Base-by-base conservation (phyloP, 139 green algal genomes). In the Klebsormidium nitens region DNA sequence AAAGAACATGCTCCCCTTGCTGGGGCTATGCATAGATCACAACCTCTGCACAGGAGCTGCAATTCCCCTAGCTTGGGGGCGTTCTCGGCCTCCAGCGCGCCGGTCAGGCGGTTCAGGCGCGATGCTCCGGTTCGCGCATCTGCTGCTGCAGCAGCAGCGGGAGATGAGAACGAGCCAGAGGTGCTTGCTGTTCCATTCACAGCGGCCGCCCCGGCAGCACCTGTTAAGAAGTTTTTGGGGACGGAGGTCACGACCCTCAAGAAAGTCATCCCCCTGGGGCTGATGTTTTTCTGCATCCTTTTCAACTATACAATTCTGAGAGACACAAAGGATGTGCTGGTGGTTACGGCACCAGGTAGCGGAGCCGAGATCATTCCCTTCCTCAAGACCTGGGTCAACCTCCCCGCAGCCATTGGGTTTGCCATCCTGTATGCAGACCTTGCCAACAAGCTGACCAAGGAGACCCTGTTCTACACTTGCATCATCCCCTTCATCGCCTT, bases 281-380 rank as follows among this genome's bases (percentile, higher is more conserved):
- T 93, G 29, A 97, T 97, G 89, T 97, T 98, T 81, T 98, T 98
- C 86, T 82, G 74, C 86, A 97, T 97, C 62, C 83, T 97, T 35
- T 98, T 98, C 89, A 97, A 97, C 88, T 97, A 98, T 90, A 98
- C 93, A 69, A 98, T 98, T 71, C 88, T 98, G 63, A 87, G 93
- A 65, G 93, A 98, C 80, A 98, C 93, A 59, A 98, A 81, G 74
- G 74, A 98, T 77, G 93, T 97, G 80, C 84, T 98, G 71, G 93
- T 98, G 31, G 93, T 98, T 5, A 98, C 93, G 36, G 93, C 93
- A n/a, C 91, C 92, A 31, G 93, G 93, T 61, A 49, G 38, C 61
- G 70, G 70, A n/a, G 93, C 92, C 1, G 93, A 98, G 82, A 91
- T 96, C 72, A 98, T 98, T 68, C 93, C 93, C 36, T 98, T 98